Evolutionary conservation across 2,329 filamentous ascomycete species (phyloP).

Genomic region (Beauveria sp.): DNA sequence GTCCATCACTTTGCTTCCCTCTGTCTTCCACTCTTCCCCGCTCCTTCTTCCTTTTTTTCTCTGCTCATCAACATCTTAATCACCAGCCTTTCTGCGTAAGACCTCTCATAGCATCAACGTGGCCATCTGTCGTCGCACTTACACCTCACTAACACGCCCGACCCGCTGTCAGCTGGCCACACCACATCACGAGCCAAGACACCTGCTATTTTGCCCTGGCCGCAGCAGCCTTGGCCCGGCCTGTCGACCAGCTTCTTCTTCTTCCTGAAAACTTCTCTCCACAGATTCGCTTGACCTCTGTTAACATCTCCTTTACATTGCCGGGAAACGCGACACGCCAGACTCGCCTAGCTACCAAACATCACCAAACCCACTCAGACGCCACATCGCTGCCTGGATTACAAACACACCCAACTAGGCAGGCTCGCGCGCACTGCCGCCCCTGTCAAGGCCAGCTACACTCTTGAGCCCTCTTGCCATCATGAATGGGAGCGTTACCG

Average conservation of each 20-base stretch:
- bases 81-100: too few relatives aligned
- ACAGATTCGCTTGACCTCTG: too few relatives aligned
- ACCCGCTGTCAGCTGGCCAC: constrained; percentile 6
- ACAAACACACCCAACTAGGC: background rate
- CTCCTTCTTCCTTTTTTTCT: background rate
- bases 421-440: background rate
- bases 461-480: background rate
- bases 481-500: constrained; percentile 15
- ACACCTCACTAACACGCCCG: background rate
- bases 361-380: background rate
- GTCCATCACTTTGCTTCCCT: background rate
- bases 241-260: background rate
- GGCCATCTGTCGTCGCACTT: background rate
- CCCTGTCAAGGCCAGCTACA: background rate
- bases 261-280: too few relatives aligned
- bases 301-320: background rate
- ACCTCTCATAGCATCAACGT: background rate
- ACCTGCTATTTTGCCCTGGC: background rate
- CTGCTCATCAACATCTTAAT: background rate
- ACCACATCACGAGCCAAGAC: constrained; percentile 1
- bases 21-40: background rate
- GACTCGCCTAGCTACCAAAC: background rate
- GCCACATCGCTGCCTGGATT: background rate
- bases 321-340: background rate
- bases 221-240: background rate